Conservation (phyloP, 2,329 filamentous ascomycete genomes). For the Pochonia chlamydosporia region DNA sequence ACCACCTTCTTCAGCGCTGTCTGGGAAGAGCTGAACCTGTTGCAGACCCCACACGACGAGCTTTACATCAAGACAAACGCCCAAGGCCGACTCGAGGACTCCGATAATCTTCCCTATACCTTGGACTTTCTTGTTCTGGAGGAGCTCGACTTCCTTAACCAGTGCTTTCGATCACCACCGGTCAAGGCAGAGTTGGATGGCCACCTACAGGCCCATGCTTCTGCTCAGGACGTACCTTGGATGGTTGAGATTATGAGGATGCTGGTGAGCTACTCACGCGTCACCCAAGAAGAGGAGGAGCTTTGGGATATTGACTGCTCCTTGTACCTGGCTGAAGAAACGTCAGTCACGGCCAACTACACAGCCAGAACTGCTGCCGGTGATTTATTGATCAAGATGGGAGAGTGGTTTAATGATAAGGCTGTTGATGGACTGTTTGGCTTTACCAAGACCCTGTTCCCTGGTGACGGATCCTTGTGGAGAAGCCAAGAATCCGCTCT, state of each 20-base stretch:
- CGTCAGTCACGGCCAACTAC: conserved; percentile 91
- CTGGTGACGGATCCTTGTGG: conserved; percentile 45
- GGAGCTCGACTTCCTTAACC: conserved; percentile 90
- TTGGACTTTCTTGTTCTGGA: conserved; percentile 90
- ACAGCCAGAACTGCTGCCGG: conserved; percentile 89
- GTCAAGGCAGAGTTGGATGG: conserved; percentile 85
- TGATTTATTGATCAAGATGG: conserved; percentile 86
- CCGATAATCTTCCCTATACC: conserved; percentile 88
- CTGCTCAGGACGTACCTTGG: conserved; percentile 66
- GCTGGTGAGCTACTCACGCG: conserved; percentile 78
- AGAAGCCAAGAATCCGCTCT: conserved; percentile 71
- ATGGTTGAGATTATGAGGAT: conserved; percentile 83
- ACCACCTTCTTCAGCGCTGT: conserved; percentile 77
- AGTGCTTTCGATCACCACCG: conserved; percentile 79
- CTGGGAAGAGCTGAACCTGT: conserved; percentile 77
- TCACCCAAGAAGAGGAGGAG: conserved; percentile 87
- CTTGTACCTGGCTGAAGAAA: conserved; percentile 90
- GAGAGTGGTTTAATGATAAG: conserved; percentile 76
- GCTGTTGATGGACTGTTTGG: conserved; percentile 74
- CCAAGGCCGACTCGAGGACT: conserved; percentile 83
- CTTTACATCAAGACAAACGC: conserved; percentile 83
- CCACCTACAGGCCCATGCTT: conserved; percentile 59
- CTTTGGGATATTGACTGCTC: conserved; percentile 97
- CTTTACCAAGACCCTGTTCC: conserved; percentile 70
- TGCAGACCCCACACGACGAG: conserved; percentile 68